Conservation (phyloP, 495 filamentous ascomycete genomes). For the Penicillium waksmanii region DNA sequence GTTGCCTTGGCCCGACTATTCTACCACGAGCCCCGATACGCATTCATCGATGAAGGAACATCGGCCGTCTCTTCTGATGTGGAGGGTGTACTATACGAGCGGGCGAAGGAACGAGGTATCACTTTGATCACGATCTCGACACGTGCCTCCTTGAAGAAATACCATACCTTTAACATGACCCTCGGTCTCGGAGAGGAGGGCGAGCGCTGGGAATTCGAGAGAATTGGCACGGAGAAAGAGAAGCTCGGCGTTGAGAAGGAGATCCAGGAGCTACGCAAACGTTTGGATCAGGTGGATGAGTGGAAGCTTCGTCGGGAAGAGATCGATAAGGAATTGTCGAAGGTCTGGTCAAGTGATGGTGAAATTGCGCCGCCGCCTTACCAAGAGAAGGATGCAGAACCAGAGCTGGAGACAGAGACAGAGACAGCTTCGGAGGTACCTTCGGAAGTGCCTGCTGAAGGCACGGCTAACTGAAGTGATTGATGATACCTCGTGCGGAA, state of each 20-base stretch:
- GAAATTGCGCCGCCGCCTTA: constrained; percentile 49
- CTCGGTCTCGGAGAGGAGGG: constrained; percentile 71
- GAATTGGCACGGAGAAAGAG: constrained; percentile 91
- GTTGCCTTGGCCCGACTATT: constrained; percentile 87
- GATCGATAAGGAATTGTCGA: constrained; percentile 70
- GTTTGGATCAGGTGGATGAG: constrained; percentile 76
- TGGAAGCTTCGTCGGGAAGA: constrained; percentile 79
- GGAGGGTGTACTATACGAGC: constrained; percentile 91
- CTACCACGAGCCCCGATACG: constrained; percentile 94
- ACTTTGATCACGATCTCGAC: constrained; percentile 95
- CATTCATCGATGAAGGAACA: constrained; percentile 94
- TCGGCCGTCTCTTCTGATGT: constrained; percentile 93
- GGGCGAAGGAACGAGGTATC: constrained; percentile 87
- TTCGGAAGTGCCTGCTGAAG: not conserved
- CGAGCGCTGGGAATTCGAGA: constrained; percentile 81
- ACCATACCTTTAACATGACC: constrained; percentile 86
- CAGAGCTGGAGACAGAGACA: not conserved
- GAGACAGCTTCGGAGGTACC: not conserved
- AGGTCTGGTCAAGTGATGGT: constrained; percentile 57
- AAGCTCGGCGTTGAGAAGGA: constrained; percentile 90
- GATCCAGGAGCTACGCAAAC: constrained; percentile 77
- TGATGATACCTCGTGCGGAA: not conserved
- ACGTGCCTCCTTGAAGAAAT: constrained; percentile 88
- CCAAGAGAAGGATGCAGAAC: constrained; percentile 22
- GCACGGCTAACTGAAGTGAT: constrained; percentile 1